Evolutionary conservation across 2,329 filamentous ascomycete species (phyloP).

Genomic region (Lachnellula suecica): DNA sequence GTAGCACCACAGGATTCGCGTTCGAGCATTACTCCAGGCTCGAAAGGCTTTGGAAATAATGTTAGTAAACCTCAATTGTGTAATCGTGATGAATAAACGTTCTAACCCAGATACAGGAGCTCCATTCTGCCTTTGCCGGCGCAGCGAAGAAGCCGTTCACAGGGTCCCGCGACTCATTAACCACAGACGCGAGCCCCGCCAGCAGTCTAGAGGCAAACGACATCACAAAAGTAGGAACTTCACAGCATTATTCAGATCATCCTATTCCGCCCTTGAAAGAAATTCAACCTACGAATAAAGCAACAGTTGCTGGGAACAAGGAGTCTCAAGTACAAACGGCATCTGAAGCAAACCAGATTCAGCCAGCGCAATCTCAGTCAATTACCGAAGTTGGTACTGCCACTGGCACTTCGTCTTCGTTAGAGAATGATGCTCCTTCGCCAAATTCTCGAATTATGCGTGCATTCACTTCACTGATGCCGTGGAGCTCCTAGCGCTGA

Average conservation of each 20-base stretch:
- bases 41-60: not conserved
- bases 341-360: not conserved
- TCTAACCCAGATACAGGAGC: not conserved
- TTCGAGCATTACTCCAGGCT: not conserved
- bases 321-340: too few relatives aligned
- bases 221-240: constrained; percentile 7
- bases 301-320: not conserved
- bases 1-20: not conserved
- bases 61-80: not conserved
- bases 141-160: not conserved
- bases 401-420: not conserved
- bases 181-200: not conserved
- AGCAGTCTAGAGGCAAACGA: not conserved
- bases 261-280: not conserved
- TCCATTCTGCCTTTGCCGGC: not conserved
- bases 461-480: not conserved
- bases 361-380: not conserved
- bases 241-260: not conserved
- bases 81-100: not conserved
- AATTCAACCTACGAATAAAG: not conserved
- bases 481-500: not conserved
- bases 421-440: not conserved
- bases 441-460: not conserved
- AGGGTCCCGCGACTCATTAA: not conserved
- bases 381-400: not conserved